Conservation (phyloP, 73 alveolate species). For the Paramecium caudatum region DNA sequence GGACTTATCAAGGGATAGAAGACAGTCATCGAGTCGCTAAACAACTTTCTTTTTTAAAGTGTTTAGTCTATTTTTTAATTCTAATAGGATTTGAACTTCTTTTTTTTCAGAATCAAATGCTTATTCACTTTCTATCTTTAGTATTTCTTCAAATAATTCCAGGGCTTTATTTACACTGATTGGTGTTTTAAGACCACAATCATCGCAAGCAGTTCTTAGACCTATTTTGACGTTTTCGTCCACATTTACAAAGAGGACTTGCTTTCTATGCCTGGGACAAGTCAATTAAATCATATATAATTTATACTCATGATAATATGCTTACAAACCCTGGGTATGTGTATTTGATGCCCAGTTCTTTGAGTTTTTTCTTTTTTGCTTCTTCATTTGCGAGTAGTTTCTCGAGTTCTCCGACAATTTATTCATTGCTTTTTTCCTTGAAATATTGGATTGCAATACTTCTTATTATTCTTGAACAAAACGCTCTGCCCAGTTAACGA, state of each 20-base stretch:
- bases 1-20: too few species aligned
- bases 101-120: background rate
- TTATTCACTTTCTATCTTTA: background rate
- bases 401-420: slow-evolving; percentile 84
- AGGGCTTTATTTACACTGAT: background rate
- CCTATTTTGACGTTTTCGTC: background rate
- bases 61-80: background rate
- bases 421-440: slow-evolving; percentile 88
- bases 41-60: too few species aligned
- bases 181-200: background rate
- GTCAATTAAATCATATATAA: background rate
- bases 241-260: background rate
- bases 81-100: background rate
- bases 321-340: slow-evolving; percentile 91
- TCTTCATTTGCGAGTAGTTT: slow-evolving; percentile 93
- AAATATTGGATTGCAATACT: background rate
- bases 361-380: slow-evolving; percentile 89
- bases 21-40: too few species aligned
- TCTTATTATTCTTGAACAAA: slow-evolving; percentile 55
- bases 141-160: background rate
- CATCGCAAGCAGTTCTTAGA: background rate
- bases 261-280: background rate
- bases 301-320: background rate
- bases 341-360: slow-evolving; percentile 91
- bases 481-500: slow-evolving; percentile 73